These are phyloP conservation scores for Russula brevipes DNA, from an alignment of 768 basidiomycete species.

Conservation along the genomic window DNA sequence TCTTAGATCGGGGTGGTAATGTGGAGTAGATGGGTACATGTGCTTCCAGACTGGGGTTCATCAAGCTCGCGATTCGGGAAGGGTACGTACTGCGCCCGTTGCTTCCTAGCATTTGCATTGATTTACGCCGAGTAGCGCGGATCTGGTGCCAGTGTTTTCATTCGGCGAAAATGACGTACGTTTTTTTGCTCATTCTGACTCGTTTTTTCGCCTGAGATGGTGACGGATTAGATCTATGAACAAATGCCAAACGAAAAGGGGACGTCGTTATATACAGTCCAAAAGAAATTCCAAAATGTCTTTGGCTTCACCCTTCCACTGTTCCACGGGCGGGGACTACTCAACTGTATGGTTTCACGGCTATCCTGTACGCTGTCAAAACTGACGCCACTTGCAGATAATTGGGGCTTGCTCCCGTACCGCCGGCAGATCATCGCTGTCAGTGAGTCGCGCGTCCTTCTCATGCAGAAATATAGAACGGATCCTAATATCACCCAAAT, in stretches of 20 bases:
- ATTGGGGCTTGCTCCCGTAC: conserved; percentile 92
- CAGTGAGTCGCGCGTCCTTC: conserved; percentile 51
- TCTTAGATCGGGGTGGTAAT: background rate
- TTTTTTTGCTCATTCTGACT: conserved; percentile 21
- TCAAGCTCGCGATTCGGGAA: conserved; percentile 88
- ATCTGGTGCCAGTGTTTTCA: conserved; percentile 94
- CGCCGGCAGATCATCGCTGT: conserved; percentile 94
- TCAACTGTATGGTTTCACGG: conserved; percentile 67
- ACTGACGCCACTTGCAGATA: conserved; percentile 52
- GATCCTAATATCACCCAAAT: background rate
- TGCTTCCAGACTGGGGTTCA: conserved; percentile 72
- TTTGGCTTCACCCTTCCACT: conserved; percentile 96
- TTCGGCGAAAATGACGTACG: conserved; percentile 98
- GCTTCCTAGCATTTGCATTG: background rate
- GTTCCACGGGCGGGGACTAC: conserved; percentile 93
- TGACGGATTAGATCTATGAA: conserved; percentile 72
- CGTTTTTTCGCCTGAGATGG: background rate
- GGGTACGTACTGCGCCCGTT: conserved; percentile 47
- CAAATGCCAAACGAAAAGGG: conserved; percentile 96
- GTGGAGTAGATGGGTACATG: background rate
- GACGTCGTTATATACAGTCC: conserved; percentile 77
- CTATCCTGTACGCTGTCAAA: background rate
- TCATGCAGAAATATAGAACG: background rate
- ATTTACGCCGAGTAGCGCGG: conserved; percentile 52
- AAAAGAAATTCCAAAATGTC: conserved; percentile 84